Conservation (phyloP, 1,284 basidiomycete species). For the Sporisorium reilianum region DNA sequence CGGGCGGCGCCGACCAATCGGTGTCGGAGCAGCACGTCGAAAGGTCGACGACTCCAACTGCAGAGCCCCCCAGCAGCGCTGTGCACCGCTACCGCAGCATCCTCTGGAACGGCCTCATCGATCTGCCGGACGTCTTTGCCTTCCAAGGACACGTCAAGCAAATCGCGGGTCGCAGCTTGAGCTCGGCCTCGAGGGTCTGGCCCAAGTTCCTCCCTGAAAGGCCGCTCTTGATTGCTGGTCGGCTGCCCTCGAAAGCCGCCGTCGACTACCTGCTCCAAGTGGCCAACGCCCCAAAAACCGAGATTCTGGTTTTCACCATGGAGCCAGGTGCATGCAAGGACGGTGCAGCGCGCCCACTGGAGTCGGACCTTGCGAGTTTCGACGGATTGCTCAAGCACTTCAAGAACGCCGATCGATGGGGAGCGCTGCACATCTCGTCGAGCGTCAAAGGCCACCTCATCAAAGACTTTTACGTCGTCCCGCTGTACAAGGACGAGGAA, state of each 20-base stretch:
- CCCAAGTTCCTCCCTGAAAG: slow-evolving; percentile 52
- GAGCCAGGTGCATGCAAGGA: slow-evolving; percentile 47
- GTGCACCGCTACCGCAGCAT: slow-evolving; percentile 32
- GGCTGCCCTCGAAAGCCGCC: slow-evolving; percentile 60
- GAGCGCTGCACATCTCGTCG: slow-evolving; percentile 57
- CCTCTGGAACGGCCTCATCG: slow-evolving; percentile 67
- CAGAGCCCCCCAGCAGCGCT: slow-evolving; percentile 28
- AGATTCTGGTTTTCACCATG: slow-evolving; percentile 56
- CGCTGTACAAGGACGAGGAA: slow-evolving; percentile 52
- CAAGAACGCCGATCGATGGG: slow-evolving; percentile 56
- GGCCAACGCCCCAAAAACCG: slow-evolving; percentile 55
- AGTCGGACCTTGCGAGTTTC: slow-evolving; percentile 37
- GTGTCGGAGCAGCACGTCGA: background rate
- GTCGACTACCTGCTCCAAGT: slow-evolving; percentile 64
- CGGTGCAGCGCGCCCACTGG: slow-evolving; percentile 5
- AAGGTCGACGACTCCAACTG: slow-evolving; percentile 44
- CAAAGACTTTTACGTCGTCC: slow-evolving; percentile 67
- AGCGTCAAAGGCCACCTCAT: slow-evolving; percentile 52
- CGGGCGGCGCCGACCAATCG: background rate
- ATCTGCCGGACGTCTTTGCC: slow-evolving; percentile 63
- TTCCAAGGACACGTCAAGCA: slow-evolving; percentile 63
- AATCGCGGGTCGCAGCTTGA: slow-evolving; percentile 47
- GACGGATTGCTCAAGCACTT: slow-evolving; percentile 39
- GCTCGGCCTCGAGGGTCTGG: slow-evolving; percentile 31
- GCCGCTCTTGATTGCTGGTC: slow-evolving; percentile 58